These are phyloP conservation scores for Auricularia cornea DNA, from an alignment of 768 basidiomycete species.

Conservation along the genomic window DNA sequence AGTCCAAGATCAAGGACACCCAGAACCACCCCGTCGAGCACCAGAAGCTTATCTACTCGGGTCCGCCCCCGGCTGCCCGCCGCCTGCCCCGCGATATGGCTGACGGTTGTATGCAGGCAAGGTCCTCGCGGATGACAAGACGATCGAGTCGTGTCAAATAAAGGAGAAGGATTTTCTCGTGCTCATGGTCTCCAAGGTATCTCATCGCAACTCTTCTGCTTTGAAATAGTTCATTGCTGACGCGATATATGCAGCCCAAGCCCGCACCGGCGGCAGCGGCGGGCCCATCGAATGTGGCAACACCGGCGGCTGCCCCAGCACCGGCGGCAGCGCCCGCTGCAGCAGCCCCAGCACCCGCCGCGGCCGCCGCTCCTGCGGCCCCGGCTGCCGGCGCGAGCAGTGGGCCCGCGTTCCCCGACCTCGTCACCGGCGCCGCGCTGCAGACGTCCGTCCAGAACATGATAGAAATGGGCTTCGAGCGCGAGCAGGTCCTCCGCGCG, in stretches of 20 bases:
- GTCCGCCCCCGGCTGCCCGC: slow-evolving; percentile 33
- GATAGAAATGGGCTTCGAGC: slow-evolving; percentile 89
- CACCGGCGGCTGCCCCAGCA: slow-evolving; percentile 26
- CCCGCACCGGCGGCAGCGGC: slow-evolving; percentile 26
- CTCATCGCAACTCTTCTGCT: too few species aligned
- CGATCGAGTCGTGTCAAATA: slow-evolving; percentile 78
- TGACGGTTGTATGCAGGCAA: slow-evolving; percentile 51
- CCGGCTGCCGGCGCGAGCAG: slow-evolving; percentile 22
- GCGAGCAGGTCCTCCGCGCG: slow-evolving; percentile 76
- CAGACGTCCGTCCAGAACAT: slow-evolving; percentile 75
- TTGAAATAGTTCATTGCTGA: too few species aligned
- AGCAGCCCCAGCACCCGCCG: slow-evolving; percentile 28
- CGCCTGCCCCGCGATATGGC: slow-evolving; percentile 3
- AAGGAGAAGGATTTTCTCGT: slow-evolving; percentile 99
- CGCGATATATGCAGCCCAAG: too few species aligned
- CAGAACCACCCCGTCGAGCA: slow-evolving; percentile 66
- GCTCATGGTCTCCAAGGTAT: slow-evolving; percentile 96
- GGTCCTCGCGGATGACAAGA: slow-evolving; percentile 82
- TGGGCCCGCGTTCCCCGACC: slow-evolving; percentile 40
- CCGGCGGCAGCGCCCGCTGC: slow-evolving; percentile 25
- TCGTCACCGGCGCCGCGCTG: slow-evolving; percentile 69
- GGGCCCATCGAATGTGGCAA: slow-evolving; percentile 22
- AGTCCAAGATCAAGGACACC: slow-evolving; percentile 68
- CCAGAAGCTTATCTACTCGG: slow-evolving; percentile 95
- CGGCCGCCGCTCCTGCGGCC: slow-evolving; percentile 23